Evolutionary conservation across 2,329 filamentous ascomycete species (phyloP), one percentile per base, ranked within the genome.

Genomic region (Botrytis elliptica): DNA sequence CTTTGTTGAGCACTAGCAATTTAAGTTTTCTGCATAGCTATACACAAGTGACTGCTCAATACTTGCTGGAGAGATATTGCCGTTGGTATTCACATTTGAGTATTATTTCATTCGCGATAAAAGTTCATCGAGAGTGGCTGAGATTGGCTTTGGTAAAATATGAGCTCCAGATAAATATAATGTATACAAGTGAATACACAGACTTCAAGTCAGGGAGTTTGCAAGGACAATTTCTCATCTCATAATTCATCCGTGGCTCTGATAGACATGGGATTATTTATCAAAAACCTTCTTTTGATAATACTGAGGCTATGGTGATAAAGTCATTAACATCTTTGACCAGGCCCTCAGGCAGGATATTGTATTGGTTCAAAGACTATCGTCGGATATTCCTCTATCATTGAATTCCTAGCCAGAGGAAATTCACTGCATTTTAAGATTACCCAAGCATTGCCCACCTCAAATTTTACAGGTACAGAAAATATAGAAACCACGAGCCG

Each of bases 361-460:
- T 69, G 49, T 42, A 69, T 42, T 57, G 66, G 49, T 18, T 44
- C 9, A 25, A 20, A 44, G 25, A 25, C 38, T 69, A 40, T 57
- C 66, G 38, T 69, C 66, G 49, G n/a, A 44, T 57, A 5, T 42
- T 8, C 8, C 20, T 10, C 38, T 69, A 20, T 33, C 5, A 57
- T 33, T 42, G 18, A 68, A 68, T 68, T 7, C 4, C 12, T 5
- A 18, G 6, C 10, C 29, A 12, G n/a, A 33, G 42, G 40, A 29
- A 40, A 68, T 69, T 69, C 66, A 69, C 66, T 33, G 29, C 1
- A 22, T 5, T 33, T 69, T 69, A 57, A 68, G 9, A 69, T 69
- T 42, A 42, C 49, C 36, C 16, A 22, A 57, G n/a, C 1, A 42
- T 25, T 55, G 36, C 36, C 36, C 29, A 44, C 49, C 18, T 40